These are phyloP conservation scores for Corchorus olitorius DNA, from an alignment of 345 rosid species.

Conservation along the genomic window DNA sequence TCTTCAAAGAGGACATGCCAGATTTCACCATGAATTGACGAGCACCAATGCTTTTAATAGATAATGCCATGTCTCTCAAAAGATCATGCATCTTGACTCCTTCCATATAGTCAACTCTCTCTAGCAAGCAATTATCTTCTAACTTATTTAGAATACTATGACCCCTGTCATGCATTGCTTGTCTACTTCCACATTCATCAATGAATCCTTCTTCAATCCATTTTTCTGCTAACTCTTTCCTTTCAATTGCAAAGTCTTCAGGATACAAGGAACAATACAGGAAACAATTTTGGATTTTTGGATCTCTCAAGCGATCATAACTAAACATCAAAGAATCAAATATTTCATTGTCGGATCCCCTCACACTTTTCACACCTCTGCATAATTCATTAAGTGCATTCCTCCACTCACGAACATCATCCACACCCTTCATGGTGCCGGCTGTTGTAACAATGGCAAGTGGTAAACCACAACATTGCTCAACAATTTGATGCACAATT, in stretches of 20 bases:
- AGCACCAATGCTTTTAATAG: neutral
- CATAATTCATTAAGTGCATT: neutral
- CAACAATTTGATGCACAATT: neutral
- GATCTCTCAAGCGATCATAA: conserved; percentile 16
- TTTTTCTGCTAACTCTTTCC: conserved; percentile 8
- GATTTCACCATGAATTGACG: conserved; percentile 15
- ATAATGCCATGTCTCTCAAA: conserved; percentile 29
- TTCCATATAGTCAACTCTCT: neutral
- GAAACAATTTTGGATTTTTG: conserved; percentile 23
- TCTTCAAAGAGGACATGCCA: neutral
- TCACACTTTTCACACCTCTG: neutral
- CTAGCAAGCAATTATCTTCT: conserved; percentile 15
- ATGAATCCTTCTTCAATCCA: conserved; percentile 25
- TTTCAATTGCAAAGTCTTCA: neutral
- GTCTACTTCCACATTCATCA: neutral
- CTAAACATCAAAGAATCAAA: neutral
- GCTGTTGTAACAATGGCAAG: conserved; percentile 17
- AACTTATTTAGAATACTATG: conserved; percentile 24
- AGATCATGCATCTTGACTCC: conserved; percentile 31
- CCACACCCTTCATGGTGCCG: neutral
- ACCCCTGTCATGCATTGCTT: conserved; percentile 9
- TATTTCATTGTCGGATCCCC: neutral
- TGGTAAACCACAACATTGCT: conserved; percentile 18
- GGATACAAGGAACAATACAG: conserved; percentile 27
- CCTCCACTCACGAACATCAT: neutral